These are phyloP conservation scores for Fraxinus platypoda DNA, from an alignment of 305 asterid species.

Conservation along the genomic window DNA sequence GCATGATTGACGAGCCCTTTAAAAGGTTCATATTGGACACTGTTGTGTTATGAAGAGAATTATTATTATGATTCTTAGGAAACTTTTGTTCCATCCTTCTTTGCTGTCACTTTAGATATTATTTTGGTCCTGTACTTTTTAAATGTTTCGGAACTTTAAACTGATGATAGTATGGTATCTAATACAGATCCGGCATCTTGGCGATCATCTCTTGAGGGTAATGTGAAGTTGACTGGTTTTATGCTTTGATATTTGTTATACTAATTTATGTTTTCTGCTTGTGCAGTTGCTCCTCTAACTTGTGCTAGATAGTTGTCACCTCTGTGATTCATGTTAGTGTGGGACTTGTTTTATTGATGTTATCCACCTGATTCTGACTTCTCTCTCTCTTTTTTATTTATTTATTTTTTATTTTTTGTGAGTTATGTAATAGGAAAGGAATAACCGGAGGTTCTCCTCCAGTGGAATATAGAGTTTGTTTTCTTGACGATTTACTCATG, in stretches of 20 bases:
- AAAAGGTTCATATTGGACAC: constrained; percentile 40
- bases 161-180: constrained; percentile 32
- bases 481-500: background rate
- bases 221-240: constrained; percentile 27
- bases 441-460: constrained; percentile 6
- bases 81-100: constrained; percentile 8
- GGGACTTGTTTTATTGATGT: constrained; percentile 6
- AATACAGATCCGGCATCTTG: constrained; percentile 35
- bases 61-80: constrained; percentile 23
- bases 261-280: constrained; percentile 26
- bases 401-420: background rate
- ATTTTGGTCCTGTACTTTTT: constrained; percentile 32
- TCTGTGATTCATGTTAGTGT: constrained; percentile 17
- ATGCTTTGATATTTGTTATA: constrained; percentile 17
- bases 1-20: constrained; percentile 22
- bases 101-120: constrained; percentile 24
- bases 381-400: background rate
- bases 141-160: constrained; percentile 24
- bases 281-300: constrained; percentile 37
- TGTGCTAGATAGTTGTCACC: constrained; percentile 23
- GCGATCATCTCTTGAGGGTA: constrained; percentile 27
- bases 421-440: background rate
- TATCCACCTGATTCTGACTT: constrained; percentile 2
- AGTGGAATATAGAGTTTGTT: background rate
- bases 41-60: constrained; percentile 14